Evolutionary conservation across 495 filamentous ascomycete species (phyloP).

Genomic region (Beverwykella pulmonaria): DNA sequence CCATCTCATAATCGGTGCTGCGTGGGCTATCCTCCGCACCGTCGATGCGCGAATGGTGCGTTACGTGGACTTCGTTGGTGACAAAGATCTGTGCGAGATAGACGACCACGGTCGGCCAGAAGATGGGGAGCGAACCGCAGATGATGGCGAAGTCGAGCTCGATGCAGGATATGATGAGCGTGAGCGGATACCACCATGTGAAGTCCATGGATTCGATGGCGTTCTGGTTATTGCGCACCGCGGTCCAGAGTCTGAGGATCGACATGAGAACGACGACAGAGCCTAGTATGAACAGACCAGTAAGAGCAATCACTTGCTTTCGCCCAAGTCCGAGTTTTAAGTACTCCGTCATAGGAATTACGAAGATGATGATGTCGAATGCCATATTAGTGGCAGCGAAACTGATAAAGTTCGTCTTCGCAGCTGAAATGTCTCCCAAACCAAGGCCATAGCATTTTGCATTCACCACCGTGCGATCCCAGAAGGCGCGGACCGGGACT

Average conservation of each 20-base stretch:
- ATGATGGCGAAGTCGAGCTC: conserved; percentile 34
- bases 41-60: conserved; percentile 14
- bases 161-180: conserved; percentile 21
- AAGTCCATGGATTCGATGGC: conserved; percentile 16
- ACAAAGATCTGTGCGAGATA: conserved; percentile 23
- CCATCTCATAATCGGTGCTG: conserved; percentile 7
- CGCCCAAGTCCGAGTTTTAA: conserved; percentile 4
- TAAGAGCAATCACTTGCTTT: conserved; percentile 9
- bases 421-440: neutral
- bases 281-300: conserved; percentile 14
- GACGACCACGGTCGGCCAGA: conserved; percentile 26
- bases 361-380: conserved; percentile 22
- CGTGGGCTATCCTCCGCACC: neutral
- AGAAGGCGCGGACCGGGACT: conserved; percentile 21
- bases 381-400: conserved; percentile 27
- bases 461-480: conserved; percentile 8
- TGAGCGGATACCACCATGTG: conserved; percentile 28
- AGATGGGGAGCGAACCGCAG: conserved; percentile 29
- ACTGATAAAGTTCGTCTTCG: neutral
- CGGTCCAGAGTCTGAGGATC: conserved; percentile 17
- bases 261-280: conserved; percentile 22
- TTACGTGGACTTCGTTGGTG: conserved; percentile 29
- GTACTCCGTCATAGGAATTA: conserved; percentile 10
- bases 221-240: neutral
- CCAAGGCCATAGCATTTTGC: conserved; percentile 22